Percentiles rank a stretch among this genome's conserved stretches.
Evolutionary conservation across 2,329 filamentous ascomycete genomes (phyloP).

Genomic region (Ophiostoma sp.): DNA sequence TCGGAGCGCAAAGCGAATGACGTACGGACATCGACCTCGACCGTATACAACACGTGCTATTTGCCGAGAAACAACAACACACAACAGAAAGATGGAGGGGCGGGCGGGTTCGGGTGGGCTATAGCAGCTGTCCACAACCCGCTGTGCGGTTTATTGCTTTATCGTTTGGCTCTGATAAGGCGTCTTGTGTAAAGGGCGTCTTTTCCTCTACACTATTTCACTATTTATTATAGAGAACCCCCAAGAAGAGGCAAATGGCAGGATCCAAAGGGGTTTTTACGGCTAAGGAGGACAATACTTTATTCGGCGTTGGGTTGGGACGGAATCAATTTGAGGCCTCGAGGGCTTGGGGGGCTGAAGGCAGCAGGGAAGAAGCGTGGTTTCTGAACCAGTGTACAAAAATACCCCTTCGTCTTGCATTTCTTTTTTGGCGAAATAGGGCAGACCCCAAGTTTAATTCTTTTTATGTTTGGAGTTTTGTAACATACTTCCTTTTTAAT

Average conservation of each 20-base stretch:
- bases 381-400: background rate
- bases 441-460: background rate
- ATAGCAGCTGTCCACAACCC: background rate
- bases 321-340: background rate
- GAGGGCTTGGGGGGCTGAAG: too few species aligned
- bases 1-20: background rate
- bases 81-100: background rate
- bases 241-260: background rate
- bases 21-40: background rate
- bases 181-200: background rate
- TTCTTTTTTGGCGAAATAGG: constrained; percentile 5
- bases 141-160: background rate
- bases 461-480: background rate
- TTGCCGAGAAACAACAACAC: background rate
- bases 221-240: background rate
- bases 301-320: constrained; percentile 15
- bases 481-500: background rate
- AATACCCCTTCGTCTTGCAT: constrained; percentile 7
- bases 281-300: background rate
- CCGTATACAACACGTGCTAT: background rate
- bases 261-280: background rate
- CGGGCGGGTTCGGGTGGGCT: background rate
- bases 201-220: background rate
- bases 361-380: background rate
- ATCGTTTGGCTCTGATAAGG: background rate